Percentiles rank a stretch among this genome's conserved stretches.
Conservation (phyloP, 371 early-diverging fungal genomes). For the Haplosporangium sp. region DNA sequence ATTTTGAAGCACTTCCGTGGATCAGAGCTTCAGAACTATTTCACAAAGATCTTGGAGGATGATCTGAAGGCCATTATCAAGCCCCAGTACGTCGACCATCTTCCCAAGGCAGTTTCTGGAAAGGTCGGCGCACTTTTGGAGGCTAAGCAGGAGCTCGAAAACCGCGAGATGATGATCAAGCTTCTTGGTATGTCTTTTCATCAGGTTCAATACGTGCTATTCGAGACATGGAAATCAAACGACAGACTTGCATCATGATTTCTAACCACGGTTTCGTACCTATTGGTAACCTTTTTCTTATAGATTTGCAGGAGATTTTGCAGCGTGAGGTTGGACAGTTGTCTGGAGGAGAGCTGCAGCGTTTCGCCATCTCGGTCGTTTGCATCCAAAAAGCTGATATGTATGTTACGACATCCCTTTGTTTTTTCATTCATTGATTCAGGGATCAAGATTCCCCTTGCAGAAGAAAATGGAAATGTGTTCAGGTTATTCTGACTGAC, state of each 20-base stretch:
- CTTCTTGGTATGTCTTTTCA: slow-evolving; percentile 66
- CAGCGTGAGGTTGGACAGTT: slow-evolving; percentile 91
- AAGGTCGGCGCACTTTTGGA: slow-evolving; percentile 83
- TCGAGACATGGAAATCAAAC: no score
- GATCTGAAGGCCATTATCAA: slow-evolving; percentile 96
- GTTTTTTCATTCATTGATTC: neutral
- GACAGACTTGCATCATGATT: no score
- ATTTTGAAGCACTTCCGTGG: slow-evolving; percentile 98
- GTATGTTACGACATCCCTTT: slow-evolving; percentile 53
- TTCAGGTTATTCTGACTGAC: neutral
- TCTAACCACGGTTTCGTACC: no score
- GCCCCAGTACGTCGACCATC: slow-evolving; percentile 98
- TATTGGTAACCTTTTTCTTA: slow-evolving; percentile 10
- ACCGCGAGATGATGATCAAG: slow-evolving; percentile 80
- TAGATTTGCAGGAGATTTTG: slow-evolving; percentile 89
- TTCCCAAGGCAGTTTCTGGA: slow-evolving; percentile 91
- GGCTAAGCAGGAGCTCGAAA: slow-evolving; percentile 80
- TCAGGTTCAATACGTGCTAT: no score
- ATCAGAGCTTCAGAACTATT: slow-evolving; percentile 99
- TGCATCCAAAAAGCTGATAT: slow-evolving; percentile 94
- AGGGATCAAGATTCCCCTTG: neutral
- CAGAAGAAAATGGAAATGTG: no score
- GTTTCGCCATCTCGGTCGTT: slow-evolving; percentile 97
- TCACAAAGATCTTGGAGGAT: slow-evolving; percentile 98
- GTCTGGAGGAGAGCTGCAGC: slow-evolving; percentile 99